Evolutionary conservation across 2,329 filamentous ascomycete genomes (phyloP), one percentile per base, ranked within the genome.

Genomic region (Fusarium luffae): DNA sequence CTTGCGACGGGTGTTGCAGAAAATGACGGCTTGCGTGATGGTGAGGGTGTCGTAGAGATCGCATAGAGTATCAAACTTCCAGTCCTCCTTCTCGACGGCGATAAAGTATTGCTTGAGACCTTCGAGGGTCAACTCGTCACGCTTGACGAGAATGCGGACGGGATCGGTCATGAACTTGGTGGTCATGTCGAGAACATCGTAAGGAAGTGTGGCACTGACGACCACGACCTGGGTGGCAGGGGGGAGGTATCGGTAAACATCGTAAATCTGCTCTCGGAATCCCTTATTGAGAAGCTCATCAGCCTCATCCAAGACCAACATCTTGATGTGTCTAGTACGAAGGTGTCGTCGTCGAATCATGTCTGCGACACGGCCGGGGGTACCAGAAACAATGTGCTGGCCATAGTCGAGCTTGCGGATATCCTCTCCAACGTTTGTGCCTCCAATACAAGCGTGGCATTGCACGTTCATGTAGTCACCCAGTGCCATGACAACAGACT

Each of bases 401-500:
- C 96, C 96, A 76, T 98, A 96, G 80, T 98, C 94, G 67, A 99
- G 92, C 84, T 97, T 97, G 80, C 93, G 91, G 75, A 99, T 99
- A 79, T 99, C 96, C 79, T 98, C 96, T 75, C 96, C 94, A 40
- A 99, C 94, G 78, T 97, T 98, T 73, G 96, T 99, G 65, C 96
- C 96, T 73, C 96, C 96, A 77, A 99, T 98, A 82, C 96, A 99
- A 63, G 96, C 95, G 77, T 99, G 96, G 83, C 96, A 99, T 82
- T 99, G 94, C 5, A 99, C 93, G 79, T 98, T 98, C 96, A 99
- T 98, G 86, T 98, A 99, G 82, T 99, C 96, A 72, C 96, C 96
- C n/a, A 99, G 89, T n/a, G 96, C 96, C 90, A 98, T 97, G 74
- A 99, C 92, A 63, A 99, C 96, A 37, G 93, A 97, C 83, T 99